A percentile compares a stretch with the other conserved stretches of the same genome.
Conservation (phyloP, 495 filamentous ascomycete species). For the Penicillium steckii region DNA sequence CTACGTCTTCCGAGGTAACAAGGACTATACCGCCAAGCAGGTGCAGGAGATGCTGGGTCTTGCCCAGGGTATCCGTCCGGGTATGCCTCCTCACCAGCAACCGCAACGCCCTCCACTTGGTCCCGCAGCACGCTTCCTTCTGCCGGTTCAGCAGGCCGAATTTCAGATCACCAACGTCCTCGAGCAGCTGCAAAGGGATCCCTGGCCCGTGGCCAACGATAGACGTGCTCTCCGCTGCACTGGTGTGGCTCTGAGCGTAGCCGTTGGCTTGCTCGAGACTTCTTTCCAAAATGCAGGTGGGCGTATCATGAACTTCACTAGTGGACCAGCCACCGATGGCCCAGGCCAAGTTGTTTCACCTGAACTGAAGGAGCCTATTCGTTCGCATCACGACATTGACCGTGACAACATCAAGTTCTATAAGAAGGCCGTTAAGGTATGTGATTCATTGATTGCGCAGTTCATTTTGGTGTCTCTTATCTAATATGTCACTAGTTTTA, state of each 20-base stretch:
- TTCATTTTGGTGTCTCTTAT: slow-evolving; percentile 11
- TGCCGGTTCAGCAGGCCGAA: slow-evolving; percentile 94
- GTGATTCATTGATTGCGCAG: slow-evolving; percentile 4
- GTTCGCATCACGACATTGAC: slow-evolving; percentile 99
- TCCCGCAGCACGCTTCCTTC: slow-evolving; percentile 83
- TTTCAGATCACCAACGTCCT: slow-evolving; percentile 97
- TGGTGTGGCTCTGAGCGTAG: slow-evolving; percentile 93
- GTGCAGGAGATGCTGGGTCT: slow-evolving; percentile 98
- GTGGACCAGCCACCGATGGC: slow-evolving; percentile 93
- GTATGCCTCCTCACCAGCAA: slow-evolving; percentile 64
- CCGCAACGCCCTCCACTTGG: slow-evolving; percentile 79
- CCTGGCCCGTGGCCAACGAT: slow-evolving; percentile 96
- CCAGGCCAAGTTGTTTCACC: slow-evolving; percentile 96
- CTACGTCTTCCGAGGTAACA: slow-evolving; percentile 98
- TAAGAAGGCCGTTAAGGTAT: slow-evolving; percentile 96
- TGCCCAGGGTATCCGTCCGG: slow-evolving; percentile 67
- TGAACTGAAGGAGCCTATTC: slow-evolving; percentile 95
- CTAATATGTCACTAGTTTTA: slow-evolving; percentile 71
- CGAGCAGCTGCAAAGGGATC: slow-evolving; percentile 95
- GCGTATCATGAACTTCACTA: slow-evolving; percentile 96
- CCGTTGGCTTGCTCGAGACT: slow-evolving; percentile 86
- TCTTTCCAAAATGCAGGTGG: slow-evolving; percentile 94
- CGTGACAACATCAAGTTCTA: slow-evolving; percentile 99
- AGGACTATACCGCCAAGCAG: slow-evolving; percentile 95
- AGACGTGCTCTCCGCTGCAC: slow-evolving; percentile 91